A percentile compares a stretch with the other conserved stretches of the same genome.
Evolutionary conservation across 129 eudicot genomes (phyloP).

Genomic region (Scalesia atractyloides): DNA sequence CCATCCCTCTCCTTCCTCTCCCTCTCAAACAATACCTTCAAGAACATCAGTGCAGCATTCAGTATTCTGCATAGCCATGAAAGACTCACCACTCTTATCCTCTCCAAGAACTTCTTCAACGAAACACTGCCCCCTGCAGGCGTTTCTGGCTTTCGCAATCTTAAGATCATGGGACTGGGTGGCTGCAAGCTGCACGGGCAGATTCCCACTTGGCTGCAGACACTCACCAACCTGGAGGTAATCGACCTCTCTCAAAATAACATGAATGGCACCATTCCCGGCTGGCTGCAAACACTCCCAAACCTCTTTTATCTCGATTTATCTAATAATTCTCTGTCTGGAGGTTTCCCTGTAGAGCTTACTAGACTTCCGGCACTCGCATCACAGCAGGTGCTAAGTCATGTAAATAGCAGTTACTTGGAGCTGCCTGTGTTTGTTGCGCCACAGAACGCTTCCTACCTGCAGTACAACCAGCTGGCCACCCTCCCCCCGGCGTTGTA

Average conservation of each 20-base stretch:
- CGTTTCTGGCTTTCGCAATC: background rate
- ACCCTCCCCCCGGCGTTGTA: slow-evolving; percentile 6
- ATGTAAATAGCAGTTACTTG: background rate
- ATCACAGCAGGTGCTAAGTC: background rate
- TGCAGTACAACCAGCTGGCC: slow-evolving; percentile 10
- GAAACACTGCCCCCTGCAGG: background rate
- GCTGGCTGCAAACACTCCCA: background rate
- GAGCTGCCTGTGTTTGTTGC: slow-evolving; percentile 3
- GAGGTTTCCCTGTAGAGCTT: slow-evolving; percentile 2
- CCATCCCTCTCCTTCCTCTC: slow-evolving; percentile 11
- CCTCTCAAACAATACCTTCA: background rate
- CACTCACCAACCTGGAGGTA: background rate
- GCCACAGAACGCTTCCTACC: slow-evolving; percentile 4
- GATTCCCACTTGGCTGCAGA: background rate
- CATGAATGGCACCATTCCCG: slow-evolving; percentile 8
- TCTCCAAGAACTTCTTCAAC: slow-evolving; percentile 13
- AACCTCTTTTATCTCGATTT: slow-evolving; percentile 6
- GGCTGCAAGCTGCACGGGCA: slow-evolving; percentile 1
- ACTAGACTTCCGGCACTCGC: background rate
- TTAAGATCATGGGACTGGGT: slow-evolving; percentile 10
- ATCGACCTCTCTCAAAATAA: slow-evolving; percentile 11
- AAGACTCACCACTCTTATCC: slow-evolving; percentile 3
- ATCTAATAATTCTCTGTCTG: slow-evolving; percentile 2
- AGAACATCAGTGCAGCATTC: background rate
- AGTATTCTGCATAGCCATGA: background rate